phyloP scores from a whole-genome alignment of 768 basidiomycete species.

The Trametes gibbosa region DNA sequence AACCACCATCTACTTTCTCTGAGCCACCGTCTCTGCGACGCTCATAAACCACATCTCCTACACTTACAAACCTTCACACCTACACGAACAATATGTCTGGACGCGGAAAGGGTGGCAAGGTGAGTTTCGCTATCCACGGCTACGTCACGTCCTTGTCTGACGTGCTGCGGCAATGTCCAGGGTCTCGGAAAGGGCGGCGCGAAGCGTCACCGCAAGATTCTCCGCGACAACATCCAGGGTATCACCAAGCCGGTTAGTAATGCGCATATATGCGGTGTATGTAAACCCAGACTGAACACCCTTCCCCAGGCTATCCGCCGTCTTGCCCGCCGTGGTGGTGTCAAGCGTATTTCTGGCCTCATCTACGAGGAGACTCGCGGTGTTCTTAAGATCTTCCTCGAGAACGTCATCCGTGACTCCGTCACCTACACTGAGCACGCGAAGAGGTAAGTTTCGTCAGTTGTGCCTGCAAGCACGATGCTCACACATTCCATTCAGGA shows the following conservation, averaged over 20 bases:
- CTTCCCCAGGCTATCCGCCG: constrained; percentile 36
- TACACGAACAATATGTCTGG: constrained; percentile 55
- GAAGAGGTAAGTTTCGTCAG: constrained; percentile 36
- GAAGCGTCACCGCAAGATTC: constrained; percentile 78
- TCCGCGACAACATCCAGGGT: constrained; percentile 82
- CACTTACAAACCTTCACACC: constrained; percentile 9
- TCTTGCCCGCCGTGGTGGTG: constrained; percentile 64
- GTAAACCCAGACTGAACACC: neutral
- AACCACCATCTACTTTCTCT: constrained; percentile 17
- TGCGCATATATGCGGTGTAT: neutral
- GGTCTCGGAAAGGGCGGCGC: constrained; percentile 79
- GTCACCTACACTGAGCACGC: constrained; percentile 63
- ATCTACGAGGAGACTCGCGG: constrained; percentile 69
- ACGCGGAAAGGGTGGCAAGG: constrained; percentile 79
- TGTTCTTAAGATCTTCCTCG: constrained; percentile 62
- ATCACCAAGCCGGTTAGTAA: constrained; percentile 56
- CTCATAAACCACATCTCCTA: constrained; percentile 14
- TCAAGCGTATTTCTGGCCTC: constrained; percentile 58
- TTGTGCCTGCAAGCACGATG: neutral
- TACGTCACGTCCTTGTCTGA: neutral
- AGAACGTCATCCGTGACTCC: constrained; percentile 38
- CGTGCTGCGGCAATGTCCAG: constrained; percentile 31
- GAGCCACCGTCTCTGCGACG: constrained; percentile 12
- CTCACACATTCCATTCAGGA: constrained; percentile 22
- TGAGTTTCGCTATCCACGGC: constrained; percentile 20